Conservation (phyloP, 331 rosid genomes). For the Dryas integrifolia region DNA sequence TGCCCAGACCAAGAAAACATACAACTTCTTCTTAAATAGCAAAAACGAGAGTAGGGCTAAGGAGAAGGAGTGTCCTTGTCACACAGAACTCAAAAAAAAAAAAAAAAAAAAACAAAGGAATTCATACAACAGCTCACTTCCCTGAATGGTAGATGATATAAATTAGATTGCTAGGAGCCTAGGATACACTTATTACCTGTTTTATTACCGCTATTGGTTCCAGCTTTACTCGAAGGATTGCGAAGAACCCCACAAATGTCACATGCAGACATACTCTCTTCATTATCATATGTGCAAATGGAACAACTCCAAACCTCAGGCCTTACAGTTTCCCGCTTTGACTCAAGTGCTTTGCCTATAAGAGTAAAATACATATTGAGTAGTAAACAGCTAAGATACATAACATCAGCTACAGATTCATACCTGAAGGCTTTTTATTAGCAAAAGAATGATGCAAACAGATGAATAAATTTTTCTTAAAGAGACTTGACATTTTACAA, state of each 20-base stretch:
- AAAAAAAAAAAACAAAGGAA: slow-evolving; percentile 1
- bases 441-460: background rate
- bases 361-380: slow-evolving; percentile 23
- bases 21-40: background rate
- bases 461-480: background rate
- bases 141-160: background rate
- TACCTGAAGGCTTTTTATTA: background rate
- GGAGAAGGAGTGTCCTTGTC: slow-evolving; percentile 25
- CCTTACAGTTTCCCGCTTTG: slow-evolving; percentile 41
- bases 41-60: slow-evolving; percentile 15
- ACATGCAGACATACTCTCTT: slow-evolving; percentile 60
- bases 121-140: background rate
- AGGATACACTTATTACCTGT: slow-evolving; percentile 50
- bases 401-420: background rate
- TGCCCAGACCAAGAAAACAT: slow-evolving; percentile 16
- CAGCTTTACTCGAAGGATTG: slow-evolving; percentile 34
- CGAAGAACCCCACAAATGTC: slow-evolving; percentile 94
- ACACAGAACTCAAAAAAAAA: slow-evolving; percentile 12
- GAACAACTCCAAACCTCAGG: slow-evolving; percentile 67
- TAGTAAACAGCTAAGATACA: slow-evolving; percentile 6
- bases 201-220: slow-evolving; percentile 35
- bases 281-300: slow-evolving; percentile 86
- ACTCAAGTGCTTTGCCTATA: slow-evolving; percentile 44
- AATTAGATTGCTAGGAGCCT: background rate
- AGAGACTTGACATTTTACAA: background rate